Base-by-base conservation (phyloP, 2,329 filamentous ascomycete genomes). In the Amylocarpus encephaloides region DNA sequence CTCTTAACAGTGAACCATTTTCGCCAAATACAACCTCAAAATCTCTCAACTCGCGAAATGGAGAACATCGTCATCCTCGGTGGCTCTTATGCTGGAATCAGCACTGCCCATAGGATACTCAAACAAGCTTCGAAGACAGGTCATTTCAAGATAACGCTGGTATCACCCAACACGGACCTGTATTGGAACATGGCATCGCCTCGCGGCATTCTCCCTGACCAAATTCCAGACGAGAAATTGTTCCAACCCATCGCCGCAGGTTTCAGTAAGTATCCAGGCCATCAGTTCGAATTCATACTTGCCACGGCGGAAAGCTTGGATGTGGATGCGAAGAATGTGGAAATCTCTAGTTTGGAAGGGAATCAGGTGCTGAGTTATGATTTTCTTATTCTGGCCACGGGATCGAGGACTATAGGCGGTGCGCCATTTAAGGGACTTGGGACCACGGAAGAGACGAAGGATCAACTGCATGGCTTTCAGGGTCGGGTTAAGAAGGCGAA, bases 331-430 rank as follows among this genome's bases (percentile, higher is more conserved):
- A 75, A 74, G 53, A 66, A 62, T 0, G 72, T 80, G 19, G 63
- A 61, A 1, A 67, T 79, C 12, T 55, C 64, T 18, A 62, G 67
- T 30, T 66, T 64, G 40, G 43, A 32, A 11, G 67, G 62, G 4
- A 68, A 66, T 6, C 60, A 52, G 5, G 57, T 59, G n/a, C 64
- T 67, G 5, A 52, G 53, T 16, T 83, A 82, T 59, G 71, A 79
- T 55, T 71, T 71, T 18, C 67, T 82, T 11, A 60, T 83, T 52
- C 65, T 83, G 39, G 77, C 78, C 9, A 82, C 79, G 2, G 79
- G 79, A 6, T 65, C 73, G 2, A 66, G 67, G 26, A 68, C 70
- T 30, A 65, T 59, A 18, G 70, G 68, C 4, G 64, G 62, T 52
- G 67, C 75, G 64, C 76, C 78, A 0, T 80, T 73, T 64, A 81